These are phyloP conservation scores for Podospora comata DNA, from an alignment of 495 filamentous ascomycete species.

Conservation along the genomic window DNA sequence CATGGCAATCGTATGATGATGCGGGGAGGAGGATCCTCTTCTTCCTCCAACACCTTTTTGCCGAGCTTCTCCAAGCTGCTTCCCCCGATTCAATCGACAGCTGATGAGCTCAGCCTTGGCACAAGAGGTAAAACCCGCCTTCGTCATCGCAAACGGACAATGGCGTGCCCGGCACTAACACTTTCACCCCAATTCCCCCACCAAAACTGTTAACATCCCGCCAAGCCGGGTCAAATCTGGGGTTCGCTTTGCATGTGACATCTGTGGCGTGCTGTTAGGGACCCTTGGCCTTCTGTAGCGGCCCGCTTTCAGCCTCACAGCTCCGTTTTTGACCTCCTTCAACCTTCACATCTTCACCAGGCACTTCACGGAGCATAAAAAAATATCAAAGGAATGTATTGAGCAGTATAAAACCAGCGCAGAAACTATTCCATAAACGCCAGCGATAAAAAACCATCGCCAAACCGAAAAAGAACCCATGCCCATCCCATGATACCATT, in stretches of 20 bases:
- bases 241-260: conserved; percentile 12
- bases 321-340: conserved; percentile 5
- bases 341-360: neutral
- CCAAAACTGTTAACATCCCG: neutral
- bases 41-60: neutral
- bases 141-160: neutral
- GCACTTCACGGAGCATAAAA: neutral
- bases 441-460: neutral
- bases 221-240: conserved; percentile 1
- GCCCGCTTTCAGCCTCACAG: conserved; percentile 4
- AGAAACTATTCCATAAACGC: neutral
- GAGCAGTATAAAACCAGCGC: neutral
- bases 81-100: neutral
- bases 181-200: neutral
- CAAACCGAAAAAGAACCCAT: neutral
- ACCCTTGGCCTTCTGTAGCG: neutral
- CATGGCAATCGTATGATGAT: conserved; percentile 11
- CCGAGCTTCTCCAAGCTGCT: neutral
- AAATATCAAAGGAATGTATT: neutral
- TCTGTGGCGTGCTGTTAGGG: neutral
- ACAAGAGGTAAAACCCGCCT: neutral
- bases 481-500: neutral
- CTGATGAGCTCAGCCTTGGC: neutral
- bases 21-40: conserved; percentile 8
- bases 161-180: neutral